These are phyloP conservation scores for Calonectria honghensis DNA, from an alignment of 2,329 filamentous ascomycete species.

Conservation along the genomic window DNA sequence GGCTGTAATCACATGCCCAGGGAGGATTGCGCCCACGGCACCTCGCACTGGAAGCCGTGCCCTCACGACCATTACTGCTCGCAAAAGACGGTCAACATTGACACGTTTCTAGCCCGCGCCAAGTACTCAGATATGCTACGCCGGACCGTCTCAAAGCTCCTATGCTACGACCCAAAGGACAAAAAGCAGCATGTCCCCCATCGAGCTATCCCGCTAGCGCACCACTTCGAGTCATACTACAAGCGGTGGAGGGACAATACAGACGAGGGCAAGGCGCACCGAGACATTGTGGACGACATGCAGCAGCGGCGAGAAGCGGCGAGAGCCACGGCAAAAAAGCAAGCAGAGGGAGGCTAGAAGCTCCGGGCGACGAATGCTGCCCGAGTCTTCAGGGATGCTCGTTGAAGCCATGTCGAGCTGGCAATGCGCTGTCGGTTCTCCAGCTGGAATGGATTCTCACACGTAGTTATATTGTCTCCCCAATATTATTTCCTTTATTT, in stretches of 20 bases:
- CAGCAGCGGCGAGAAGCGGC: constrained; percentile 31
- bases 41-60: constrained; percentile 40
- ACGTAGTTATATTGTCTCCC: not conserved
- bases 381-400: constrained; percentile 10
- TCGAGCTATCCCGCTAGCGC: constrained; percentile 37
- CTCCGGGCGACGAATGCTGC: constrained; percentile 12
- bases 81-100: constrained; percentile 56
- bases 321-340: constrained; percentile 18
- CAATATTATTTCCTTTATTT: not conserved
- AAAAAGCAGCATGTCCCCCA: constrained; percentile 1
- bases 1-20: constrained; percentile 49
- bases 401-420: constrained; percentile 13
- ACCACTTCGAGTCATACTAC: constrained; percentile 53
- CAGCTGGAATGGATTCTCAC: not conserved
- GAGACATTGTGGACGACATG: constrained; percentile 58
- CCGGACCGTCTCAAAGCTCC: constrained; percentile 50
- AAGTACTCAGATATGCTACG: constrained; percentile 56
- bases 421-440: constrained; percentile 20
- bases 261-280: constrained; percentile 56
- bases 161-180: constrained; percentile 50
- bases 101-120: constrained; percentile 52
- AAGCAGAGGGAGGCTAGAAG: constrained; percentile 13
- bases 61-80: constrained; percentile 48
- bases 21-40: constrained; percentile 37
- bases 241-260: constrained; percentile 56